Percentiles rank a stretch among this genome's conserved stretches.
These are phyloP conservation scores for Mycosphaerella sp. DNA, from an alignment of 2,329 filamentous ascomycete species.

Conservation along the genomic window DNA sequence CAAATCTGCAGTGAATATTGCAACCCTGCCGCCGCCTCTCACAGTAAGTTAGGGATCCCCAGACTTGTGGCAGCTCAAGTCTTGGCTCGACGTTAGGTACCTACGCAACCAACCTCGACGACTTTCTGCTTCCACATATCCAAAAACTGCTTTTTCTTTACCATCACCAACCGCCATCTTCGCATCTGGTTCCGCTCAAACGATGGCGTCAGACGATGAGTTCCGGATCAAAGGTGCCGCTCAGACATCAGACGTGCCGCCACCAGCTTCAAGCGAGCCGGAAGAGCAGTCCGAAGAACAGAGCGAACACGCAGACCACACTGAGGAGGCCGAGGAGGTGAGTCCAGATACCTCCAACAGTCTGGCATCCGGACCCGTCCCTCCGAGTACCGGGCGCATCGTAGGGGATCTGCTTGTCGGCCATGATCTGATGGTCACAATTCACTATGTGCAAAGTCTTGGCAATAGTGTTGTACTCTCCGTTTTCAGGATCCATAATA, in stretches of 20 bases:
- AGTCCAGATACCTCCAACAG: conserved; percentile 11
- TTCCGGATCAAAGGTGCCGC: conserved; percentile 24
- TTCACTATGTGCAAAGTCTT: background rate
- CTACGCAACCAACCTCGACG: conserved; percentile 1
- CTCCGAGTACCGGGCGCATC: background rate
- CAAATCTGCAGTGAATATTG: background rate
- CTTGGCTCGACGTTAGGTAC: conserved; percentile 4
- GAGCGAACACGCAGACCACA: conserved; percentile 10
- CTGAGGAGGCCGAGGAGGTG: conserved; percentile 19
- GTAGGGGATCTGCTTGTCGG: background rate
- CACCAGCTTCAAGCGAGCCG: conserved; percentile 6
- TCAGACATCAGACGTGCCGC: conserved; percentile 3
- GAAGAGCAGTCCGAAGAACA: conserved; percentile 12
- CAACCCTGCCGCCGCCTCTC: background rate
- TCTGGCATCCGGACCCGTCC: background rate
- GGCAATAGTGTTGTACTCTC: background rate
- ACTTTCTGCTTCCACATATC: conserved; percentile 3
- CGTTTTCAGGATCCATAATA: background rate
- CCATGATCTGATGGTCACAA: background rate
- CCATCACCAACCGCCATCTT: background rate
- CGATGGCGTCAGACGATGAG: conserved; percentile 22
- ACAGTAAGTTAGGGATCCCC: background rate
- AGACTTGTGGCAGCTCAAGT: conserved; percentile 7
- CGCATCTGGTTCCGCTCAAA: background rate
- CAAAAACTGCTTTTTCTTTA: background rate